These are phyloP conservation scores for Aspergillus latus DNA, from an alignment of 2,329 filamentous ascomycete genomes.

Conservation along the genomic window DNA sequence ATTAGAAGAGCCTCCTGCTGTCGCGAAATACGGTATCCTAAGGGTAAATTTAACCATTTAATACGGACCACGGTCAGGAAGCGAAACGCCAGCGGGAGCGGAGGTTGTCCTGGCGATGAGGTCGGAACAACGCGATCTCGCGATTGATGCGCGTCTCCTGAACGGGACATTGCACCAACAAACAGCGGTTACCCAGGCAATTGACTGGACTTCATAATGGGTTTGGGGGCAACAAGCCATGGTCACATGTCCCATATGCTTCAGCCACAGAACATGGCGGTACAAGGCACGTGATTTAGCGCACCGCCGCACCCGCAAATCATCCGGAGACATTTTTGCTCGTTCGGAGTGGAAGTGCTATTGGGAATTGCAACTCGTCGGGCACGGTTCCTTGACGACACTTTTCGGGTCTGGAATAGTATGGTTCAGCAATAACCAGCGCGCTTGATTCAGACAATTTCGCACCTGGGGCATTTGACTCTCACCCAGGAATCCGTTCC, in stretches of 20 bases:
- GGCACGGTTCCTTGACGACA: conserved; percentile 13
- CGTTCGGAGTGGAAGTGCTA: conserved; percentile 4
- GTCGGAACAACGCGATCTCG: conserved; percentile 4
- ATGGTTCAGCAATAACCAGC: conserved; percentile 18
- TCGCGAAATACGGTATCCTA: neutral
- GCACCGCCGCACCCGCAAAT: conserved; percentile 21
- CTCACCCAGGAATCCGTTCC: neutral
- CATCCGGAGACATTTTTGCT: conserved; percentile 27
- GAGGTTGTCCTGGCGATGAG: conserved; percentile 19
- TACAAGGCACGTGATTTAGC: conserved; percentile 20
- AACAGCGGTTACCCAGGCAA: conserved; percentile 22
- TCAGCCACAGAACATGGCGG: conserved; percentile 21
- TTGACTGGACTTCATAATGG: neutral
- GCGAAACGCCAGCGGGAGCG: conserved; percentile 10
- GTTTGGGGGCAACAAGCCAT: no score
- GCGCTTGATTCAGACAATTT: neutral
- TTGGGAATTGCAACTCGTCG: neutral
- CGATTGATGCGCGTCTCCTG: neutral
- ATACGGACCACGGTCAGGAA: neutral
- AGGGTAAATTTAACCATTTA: conserved; percentile 1
- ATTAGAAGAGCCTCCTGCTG: conserved; percentile 19
- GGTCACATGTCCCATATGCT: no score
- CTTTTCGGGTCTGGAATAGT: conserved; percentile 9
- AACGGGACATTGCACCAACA: neutral
- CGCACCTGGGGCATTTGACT: conserved; percentile 12